Conservation (phyloP, 176 grass and related monocot genomes). For the Oryza nivara region DNA sequence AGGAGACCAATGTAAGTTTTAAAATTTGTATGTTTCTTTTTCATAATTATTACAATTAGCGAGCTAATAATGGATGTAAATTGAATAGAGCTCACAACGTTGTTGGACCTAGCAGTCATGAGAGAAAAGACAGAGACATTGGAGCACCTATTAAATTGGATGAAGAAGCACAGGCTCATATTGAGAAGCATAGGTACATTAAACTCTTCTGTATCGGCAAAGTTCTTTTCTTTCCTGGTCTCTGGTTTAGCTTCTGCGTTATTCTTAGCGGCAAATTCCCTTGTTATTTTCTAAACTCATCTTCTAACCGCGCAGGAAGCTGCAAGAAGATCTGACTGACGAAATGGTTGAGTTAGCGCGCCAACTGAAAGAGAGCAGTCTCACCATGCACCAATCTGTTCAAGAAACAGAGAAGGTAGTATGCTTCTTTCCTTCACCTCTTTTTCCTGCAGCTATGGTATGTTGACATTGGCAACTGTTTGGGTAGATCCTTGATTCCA, state of each 20-base stretch:
- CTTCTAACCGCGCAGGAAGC: slow-evolving; percentile 55
- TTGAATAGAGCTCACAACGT: slow-evolving; percentile 53
- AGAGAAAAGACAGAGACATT: slow-evolving; percentile 53
- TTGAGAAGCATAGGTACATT: slow-evolving; percentile 86
- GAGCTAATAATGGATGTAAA: not conserved
- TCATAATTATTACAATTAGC: not conserved
- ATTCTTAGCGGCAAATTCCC: too few species aligned
- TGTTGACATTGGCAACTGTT: not conserved
- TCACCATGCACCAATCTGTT: slow-evolving; percentile 82
- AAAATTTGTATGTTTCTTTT: not conserved
- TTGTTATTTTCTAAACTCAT: slow-evolving; percentile 1
- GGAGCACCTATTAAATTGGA: slow-evolving; percentile 77
- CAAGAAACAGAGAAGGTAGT: slow-evolving; percentile 74
- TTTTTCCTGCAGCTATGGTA: not conserved
- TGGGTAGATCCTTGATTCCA: slow-evolving; percentile 82
- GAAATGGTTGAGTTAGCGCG: slow-evolving; percentile 89
- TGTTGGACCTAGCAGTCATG: slow-evolving; percentile 47
- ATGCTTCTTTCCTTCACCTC: not conserved
- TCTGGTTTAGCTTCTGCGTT: too few species aligned
- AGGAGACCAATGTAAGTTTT: slow-evolving; percentile 65
- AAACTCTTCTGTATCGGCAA: not conserved
- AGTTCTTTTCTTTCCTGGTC: too few species aligned
- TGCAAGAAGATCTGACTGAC: slow-evolving; percentile 93
- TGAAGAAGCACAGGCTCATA: slow-evolving; percentile 69
- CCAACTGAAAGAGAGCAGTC: slow-evolving; percentile 82